A percentile compares a stretch with the other conserved stretches of the same genome.
These are phyloP conservation scores for Penicillium parvum DNA, from an alignment of 495 filamentous ascomycete species.

Conservation along the genomic window DNA sequence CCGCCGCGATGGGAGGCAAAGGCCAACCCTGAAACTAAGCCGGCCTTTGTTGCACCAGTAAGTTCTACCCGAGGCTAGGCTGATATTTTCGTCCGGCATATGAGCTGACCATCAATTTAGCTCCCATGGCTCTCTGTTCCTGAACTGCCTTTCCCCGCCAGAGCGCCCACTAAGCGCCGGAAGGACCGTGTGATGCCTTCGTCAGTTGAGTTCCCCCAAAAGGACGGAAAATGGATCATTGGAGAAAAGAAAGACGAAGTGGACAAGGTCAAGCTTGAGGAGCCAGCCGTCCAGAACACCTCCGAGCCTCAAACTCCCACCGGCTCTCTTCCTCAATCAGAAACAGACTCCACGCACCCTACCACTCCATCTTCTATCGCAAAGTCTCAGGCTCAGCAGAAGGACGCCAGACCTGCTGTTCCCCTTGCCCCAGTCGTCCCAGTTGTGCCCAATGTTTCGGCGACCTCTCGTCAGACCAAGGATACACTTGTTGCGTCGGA, in stretches of 20 bases:
- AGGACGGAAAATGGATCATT: conserved; percentile 27
- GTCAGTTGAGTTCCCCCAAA: conserved; percentile 48
- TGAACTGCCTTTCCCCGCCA: conserved; percentile 59
- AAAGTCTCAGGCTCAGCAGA: conserved; percentile 38
- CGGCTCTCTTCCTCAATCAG: conserved; percentile 62
- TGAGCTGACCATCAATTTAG: conserved; percentile 31
- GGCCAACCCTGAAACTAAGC: conserved; percentile 15
- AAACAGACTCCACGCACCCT: conserved; percentile 62
- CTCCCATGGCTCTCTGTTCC: conserved; percentile 81
- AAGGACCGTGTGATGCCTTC: conserved; percentile 34
- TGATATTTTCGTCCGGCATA: neutral
- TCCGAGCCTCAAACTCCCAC: conserved; percentile 63
- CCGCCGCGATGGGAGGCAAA: conserved; percentile 29
- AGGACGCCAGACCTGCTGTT: conserved; percentile 45
- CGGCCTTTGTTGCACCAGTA: conserved; percentile 62
- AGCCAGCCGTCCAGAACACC: conserved; percentile 31
- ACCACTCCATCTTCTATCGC: conserved; percentile 61
- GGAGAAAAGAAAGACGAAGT: conserved; percentile 17
- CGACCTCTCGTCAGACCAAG: conserved; percentile 40
- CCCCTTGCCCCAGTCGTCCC: conserved; percentile 66
- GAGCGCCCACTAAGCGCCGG: conserved; percentile 38
- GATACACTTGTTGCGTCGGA: conserved; percentile 39
- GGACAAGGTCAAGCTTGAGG: conserved; percentile 15
- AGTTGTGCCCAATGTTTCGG: conserved; percentile 53
- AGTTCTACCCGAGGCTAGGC: conserved; percentile 24